Evolutionary conservation across 2,329 filamentous ascomycete species (phyloP).

Genomic region (Penicillium freii): DNA sequence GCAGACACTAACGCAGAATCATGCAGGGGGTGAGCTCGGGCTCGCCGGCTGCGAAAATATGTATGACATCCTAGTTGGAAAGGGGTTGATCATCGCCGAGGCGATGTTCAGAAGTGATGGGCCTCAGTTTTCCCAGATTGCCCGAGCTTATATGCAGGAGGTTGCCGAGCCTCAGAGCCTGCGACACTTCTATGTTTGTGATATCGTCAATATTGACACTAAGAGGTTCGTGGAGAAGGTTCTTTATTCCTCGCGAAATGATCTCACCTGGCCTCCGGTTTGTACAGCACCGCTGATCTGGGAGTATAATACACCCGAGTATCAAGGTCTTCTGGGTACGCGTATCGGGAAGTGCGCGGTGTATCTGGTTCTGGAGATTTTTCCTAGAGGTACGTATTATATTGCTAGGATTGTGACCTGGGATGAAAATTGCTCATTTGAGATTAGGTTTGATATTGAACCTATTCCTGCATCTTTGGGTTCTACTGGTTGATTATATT

Average conservation of each 20-base stretch:
- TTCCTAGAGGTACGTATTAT: slow-evolving; percentile 1
- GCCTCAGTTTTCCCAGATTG: slow-evolving; percentile 1
- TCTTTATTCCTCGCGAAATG: neutral
- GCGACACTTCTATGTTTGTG: neutral
- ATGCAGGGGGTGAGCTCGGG: neutral
- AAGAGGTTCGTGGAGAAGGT: neutral
- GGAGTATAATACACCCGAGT: neutral
- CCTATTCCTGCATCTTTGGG: neutral
- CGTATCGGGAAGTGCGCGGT: slow-evolving; percentile 1
- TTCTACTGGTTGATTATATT: neutral
- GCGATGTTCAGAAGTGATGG: neutral
- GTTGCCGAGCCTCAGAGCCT: neutral
- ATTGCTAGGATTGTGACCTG: slow-evolving; percentile 1
- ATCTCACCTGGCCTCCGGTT: neutral
- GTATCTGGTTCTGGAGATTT: neutral
- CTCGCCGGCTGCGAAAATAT: neutral
- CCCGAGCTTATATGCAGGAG: neutral
- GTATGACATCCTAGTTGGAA: neutral
- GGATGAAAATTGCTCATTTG: neutral
- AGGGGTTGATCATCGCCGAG: neutral
- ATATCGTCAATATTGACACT: neutral
- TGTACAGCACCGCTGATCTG: neutral
- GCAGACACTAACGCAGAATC: neutral
- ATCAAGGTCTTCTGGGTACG: slow-evolving; percentile 3
- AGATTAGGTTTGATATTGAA: slow-evolving; percentile 6